phyloP scores from a whole-genome alignment of 225 moss, liverwort and hornwort species.

The Polytrichum formosum region DNA sequence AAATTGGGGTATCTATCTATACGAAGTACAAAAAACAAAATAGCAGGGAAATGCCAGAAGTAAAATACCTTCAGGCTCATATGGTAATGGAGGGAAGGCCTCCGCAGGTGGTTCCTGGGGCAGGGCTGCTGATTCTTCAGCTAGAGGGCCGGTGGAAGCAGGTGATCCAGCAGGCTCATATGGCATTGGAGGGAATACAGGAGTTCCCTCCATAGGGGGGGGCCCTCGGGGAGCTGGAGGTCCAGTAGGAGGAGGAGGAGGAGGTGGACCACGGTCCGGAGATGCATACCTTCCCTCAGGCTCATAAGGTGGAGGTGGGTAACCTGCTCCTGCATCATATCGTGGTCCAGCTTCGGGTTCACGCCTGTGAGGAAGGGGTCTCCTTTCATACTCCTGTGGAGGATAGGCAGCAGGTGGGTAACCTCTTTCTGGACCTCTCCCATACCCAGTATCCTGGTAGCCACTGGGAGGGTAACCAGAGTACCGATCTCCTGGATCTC shows the following conservation, averaged over 20 bases:
- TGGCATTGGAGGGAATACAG: conserved; percentile 32
- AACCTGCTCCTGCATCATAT: conserved; percentile 28
- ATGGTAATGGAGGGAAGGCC: conserved; percentile 36
- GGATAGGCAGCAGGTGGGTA: background rate
- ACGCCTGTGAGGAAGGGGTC: conserved; percentile 25
- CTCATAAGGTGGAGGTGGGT: conserved; percentile 33
- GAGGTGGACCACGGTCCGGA: conserved; percentile 13
- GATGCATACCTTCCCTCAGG: conserved; percentile 22
- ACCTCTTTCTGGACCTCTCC: background rate
- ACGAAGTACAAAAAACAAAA: too few species aligned
- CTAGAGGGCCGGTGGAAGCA: conserved; percentile 6
- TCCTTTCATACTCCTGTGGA: conserved; percentile 5
- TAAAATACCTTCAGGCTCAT: conserved; percentile 23
- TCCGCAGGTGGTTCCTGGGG: conserved; percentile 1
- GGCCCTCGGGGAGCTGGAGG: conserved; percentile 5
- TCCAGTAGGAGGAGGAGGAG: conserved; percentile 11
- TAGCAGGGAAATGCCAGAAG: background rate
- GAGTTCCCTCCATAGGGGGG: conserved; percentile 9
- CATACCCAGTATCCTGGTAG: conserved; percentile 9
- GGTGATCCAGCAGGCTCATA: conserved; percentile 30
- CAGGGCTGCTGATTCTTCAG: background rate
- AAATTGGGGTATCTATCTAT: too few species aligned
- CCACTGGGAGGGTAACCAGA: conserved; percentile 15
- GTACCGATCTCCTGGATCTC: conserved; percentile 19
- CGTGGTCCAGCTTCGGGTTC: conserved; percentile 12